A percentile compares a stretch with the other conserved stretches of the same genome.
Conservation (phyloP, 2,329 filamentous ascomycete species). For the Botryosphaeria dothidea region DNA sequence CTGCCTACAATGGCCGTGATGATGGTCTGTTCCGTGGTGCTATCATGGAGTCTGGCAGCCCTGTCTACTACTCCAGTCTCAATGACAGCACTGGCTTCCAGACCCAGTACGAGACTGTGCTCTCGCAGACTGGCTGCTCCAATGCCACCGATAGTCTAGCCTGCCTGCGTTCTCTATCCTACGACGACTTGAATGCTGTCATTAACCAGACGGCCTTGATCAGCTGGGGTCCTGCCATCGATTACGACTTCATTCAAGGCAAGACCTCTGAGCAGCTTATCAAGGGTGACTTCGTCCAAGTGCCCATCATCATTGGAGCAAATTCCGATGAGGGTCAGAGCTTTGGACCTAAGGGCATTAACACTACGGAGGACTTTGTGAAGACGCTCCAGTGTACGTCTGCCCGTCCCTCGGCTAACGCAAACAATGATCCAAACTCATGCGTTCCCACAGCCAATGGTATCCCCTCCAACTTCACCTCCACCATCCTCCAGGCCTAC, state of each 20-base stretch:
- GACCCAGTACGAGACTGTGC: constrained; percentile 28
- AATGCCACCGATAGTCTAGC: neutral
- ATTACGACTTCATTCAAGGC: constrained; percentile 24
- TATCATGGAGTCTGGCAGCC: constrained; percentile 41
- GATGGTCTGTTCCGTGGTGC: constrained; percentile 42
- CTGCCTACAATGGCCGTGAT: constrained; percentile 42
- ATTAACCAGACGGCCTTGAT: neutral
- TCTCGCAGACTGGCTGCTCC: constrained; percentile 15
- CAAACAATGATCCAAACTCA: constrained; percentile 24
- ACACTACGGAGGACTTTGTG: neutral
- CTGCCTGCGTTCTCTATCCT: neutral
- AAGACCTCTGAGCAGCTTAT: constrained; percentile 17
- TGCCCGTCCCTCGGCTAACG: neutral
- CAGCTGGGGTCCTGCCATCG: constrained; percentile 23
- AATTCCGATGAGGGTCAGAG: constrained; percentile 64
- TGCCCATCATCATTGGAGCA: constrained; percentile 62
- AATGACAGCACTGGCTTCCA: constrained; percentile 24
- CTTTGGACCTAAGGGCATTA: too few relatives aligned
- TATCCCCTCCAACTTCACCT: constrained; percentile 28
- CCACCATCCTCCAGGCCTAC: constrained; percentile 25
- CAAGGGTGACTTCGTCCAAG: constrained; percentile 59
- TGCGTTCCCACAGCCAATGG: constrained; percentile 34
- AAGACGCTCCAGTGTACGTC: constrained; percentile 30
- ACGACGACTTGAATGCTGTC: neutral
- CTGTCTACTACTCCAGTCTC: constrained; percentile 23